Percentiles rank a stretch among this genome's conserved stretches.
These are phyloP conservation scores for Clavispora carvajalis DNA, from an alignment of 805 yeast genomes.

Conservation along the genomic window DNA sequence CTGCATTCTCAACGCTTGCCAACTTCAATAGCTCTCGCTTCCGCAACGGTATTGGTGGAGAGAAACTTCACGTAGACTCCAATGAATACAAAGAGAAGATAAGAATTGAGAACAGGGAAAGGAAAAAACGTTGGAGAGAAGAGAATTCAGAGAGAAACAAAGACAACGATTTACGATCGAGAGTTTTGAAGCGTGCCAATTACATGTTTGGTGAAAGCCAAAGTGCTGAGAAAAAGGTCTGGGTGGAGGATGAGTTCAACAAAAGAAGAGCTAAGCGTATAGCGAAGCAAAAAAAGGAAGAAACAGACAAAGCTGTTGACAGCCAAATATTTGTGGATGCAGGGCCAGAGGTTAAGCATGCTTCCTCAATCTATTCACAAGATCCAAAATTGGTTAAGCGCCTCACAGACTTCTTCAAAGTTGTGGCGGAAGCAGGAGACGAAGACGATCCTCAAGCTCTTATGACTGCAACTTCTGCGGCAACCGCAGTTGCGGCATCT, in stretches of 20 bases:
- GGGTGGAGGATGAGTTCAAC: conserved; percentile 74
- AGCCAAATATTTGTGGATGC: not conserved
- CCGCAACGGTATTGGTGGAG: conserved; percentile 13
- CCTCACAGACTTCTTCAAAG: conserved; percentile 31
- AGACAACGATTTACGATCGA: conserved; percentile 78
- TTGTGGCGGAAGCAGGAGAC: conserved; percentile 27
- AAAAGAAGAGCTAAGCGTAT: conserved; percentile 58
- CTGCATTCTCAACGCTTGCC: conserved; percentile 21
- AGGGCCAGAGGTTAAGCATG: conserved; percentile 3
- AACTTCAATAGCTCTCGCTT: conserved; percentile 18
- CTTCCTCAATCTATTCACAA: conserved; percentile 12
- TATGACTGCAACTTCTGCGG: conserved; percentile 20
- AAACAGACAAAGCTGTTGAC: conserved; percentile 4
- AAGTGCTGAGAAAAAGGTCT: conserved; percentile 47
- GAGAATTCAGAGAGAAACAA: conserved; percentile 74
- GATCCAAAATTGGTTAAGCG: conserved; percentile 23
- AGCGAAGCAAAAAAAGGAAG: conserved; percentile 37
- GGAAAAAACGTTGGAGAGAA: conserved; percentile 82
- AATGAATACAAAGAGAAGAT: conserved; percentile 50
- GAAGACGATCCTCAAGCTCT: conserved; percentile 30
- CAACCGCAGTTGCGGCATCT: conserved; percentile 14
- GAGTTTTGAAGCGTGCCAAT: conserved; percentile 71
- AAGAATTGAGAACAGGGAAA: conserved; percentile 63
- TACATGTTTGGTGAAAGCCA: conserved; percentile 59
- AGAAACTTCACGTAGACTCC: conserved; percentile 24